Base-by-base conservation (phyloP, 225 moss, liverwort and hornwort genomes). In the Bryum argenteum region DNA sequence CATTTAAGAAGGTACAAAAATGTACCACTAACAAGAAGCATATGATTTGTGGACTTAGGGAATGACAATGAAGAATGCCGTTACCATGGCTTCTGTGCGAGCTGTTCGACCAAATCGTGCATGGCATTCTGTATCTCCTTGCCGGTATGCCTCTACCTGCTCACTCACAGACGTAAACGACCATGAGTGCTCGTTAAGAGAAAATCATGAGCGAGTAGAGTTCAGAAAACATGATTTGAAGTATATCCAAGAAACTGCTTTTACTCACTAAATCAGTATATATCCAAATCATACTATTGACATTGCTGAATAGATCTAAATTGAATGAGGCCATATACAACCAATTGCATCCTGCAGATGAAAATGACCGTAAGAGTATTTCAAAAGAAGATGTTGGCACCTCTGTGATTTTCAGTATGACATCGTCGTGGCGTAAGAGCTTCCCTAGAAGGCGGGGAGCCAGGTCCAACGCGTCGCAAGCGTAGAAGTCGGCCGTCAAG, bases 401-500 rank as follows among this genome's bases (percentile, higher is more conserved):
- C 92, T 98, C 97, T 3, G 97, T 98, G 57, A 98, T 94, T 80
- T 78, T 88, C 64, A 98, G 55, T 21, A 94, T 72, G 19, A 98
- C 92, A 77, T 98, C 92, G 40, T 89, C 88, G 73, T 82, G 90
- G 14, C 94, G 86, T 66, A 98, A 74, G 10, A 91, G 81, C 80
- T 98, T 98, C 67, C 94, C 94, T 3, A 98, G 74, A 64, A 98
- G 97, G 67, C 88, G 89, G 71, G 94, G 97, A 38, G 97, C 97
- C 72, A 98, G 75, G 48, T 94, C 94, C 81, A 98, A 55, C 42
- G 94, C 90, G 80, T 94, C 97, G 50, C 91, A 92, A 58, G 76
- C 70, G 74, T 82, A 98, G 50, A 98, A 98, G 18, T 89, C 88
- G 43, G 89, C 74, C 10, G 89, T 38, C 47, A 98, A 65, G 66